Base-by-base conservation (phyloP, 1,284 basidiomycete species). In the Vanrija sp. region DNA sequence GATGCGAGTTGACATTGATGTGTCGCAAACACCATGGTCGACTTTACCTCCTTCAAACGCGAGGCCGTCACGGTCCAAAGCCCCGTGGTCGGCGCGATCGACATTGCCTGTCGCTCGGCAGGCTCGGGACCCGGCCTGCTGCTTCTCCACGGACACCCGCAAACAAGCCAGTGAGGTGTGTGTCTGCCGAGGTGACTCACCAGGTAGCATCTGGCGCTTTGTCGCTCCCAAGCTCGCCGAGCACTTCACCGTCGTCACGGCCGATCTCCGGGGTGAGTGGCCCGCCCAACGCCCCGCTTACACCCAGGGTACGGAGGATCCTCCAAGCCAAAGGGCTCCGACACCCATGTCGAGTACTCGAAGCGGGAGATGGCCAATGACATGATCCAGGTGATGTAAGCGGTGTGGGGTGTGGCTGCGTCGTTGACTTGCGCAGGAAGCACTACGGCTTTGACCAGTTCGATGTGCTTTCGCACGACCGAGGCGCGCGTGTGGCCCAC, bases 401-500 rank as follows among this genome's bases (percentile, higher is more conserved):
- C 16, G 28, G 28, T 7, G 28, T 29, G 21, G 21, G 21, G 21
- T 29, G 7, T 29, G 28, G 28, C 5, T 23, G 21, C 28, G 8
- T 29, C 28, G 28, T 19, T 19, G 16, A 38, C 40, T 23, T 23
- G 18, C 26, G 1, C 26, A 67, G 68, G 67, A 53, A 64, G n/a
- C 52, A 64, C 18, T 57, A 73, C 15, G 70, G 72, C 9, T 64
- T 66, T 21, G 51, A 55, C 9, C 49, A 43, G 2, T 76, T 78
- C 60, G 57, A 55, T 15, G 51, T 78, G 6, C 59, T 78, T 2
- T 71, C 63, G 0, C 77, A 78, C 54, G 77, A 78, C 58, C 61
- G 77, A n/a, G 76, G 77, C n/a, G 76, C 69, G 3, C 63, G 77
- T 40, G 74, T 78, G 8, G 68, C 74, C 3, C 77, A 78, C 62